Evolutionary conservation across 768 basidiomycete species (phyloP), one percentile per base, ranked within the genome.

Genomic region (Tylopilus intermedius): DNA sequence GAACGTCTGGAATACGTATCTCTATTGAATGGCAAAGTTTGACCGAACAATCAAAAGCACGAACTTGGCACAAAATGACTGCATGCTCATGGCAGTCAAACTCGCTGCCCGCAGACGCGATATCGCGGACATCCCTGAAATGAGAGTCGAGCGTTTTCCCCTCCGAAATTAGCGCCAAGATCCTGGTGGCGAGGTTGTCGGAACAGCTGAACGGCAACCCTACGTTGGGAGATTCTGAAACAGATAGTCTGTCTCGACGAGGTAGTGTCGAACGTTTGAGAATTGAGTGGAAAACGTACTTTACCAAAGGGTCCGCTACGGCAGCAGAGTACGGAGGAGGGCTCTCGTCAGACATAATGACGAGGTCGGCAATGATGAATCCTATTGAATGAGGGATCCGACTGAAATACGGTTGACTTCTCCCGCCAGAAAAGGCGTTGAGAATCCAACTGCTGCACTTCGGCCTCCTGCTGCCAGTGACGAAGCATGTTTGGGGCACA

Each of bases 281-380:
- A 14, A 40, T 11, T 2, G 8, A 21, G 2, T 7, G 7, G 0
- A 15, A 5, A 22, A 59, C 57, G 13, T 24, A 62, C 61, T 30
- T 26, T 4, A 27, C 24, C 13, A 29, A n/a, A 22, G 47, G 44
- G 40, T 24, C 2, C 7, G 39, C 22, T 35, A 30, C 39, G 15
- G 50, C 55, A 35, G 50, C 33, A 38, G 58, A 62, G 29, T 62
- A 62, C 18, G 61, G 58, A 35, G 61, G 61, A 43, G 61, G 61
- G 44, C 39, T 54, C 15, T 57, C 55, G 4, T 24, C 54, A 27
- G 41, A 33, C 57, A 54, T 56, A 47, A 38, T 24, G 44, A 41
- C 8, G 35, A 5, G 8, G 18, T 18, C 18, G 18, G 18, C 18
- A 18, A 22, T 29, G 15, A 44, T 27, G 4, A 15, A 33, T 33